Base-by-base conservation (phyloP, 768 basidiomycete genomes). In the Myochromella boudieri region DNA sequence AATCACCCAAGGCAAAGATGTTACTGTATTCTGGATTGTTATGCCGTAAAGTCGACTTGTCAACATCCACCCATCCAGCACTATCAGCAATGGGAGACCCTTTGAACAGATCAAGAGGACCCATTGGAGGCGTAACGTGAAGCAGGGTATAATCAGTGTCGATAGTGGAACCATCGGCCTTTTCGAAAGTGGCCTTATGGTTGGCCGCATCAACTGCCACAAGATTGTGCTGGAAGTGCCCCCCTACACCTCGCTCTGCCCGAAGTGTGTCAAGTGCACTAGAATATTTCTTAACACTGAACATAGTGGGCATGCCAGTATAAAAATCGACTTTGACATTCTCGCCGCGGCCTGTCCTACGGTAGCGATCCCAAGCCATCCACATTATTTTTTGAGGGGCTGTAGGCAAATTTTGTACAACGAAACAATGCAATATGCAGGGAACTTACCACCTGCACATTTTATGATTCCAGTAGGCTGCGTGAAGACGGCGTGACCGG, bases 301-400 rank as follows among this genome's bases (percentile, higher is more conserved):
- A 98, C 95, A 99, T 98, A 34, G 87, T 78, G 14, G 93, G 92
- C 87, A 85, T 88, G 51, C 92, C 94, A 24, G 87, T 91, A 64
- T 87, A 87, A 63, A 95, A 95, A 48, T 90, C 80, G 51, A 88
- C 61, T 41, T 81, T 72, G 55, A 87, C 75, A 38, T 78, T 72
- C 39, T 76, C 72, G 12, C 69, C 62, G 15, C 87, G 77, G 2
- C 74, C 73, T 8, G 87, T 86, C 60, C 65, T 74, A 46, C 76
- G 74, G 63, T 77, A 91, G 38, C 83, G 72, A 61, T 94, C 90
- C 89, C 90, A 92, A 37, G 90, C 88, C 88, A 93, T 91, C 91
- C 92, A 95, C 89, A 95, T 93, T 44, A 94, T 88, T 68, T 95
- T 93, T 61, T 92, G 89, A 15, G 89, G 87, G 12, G 85, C 87